A percentile compares a stretch with the other conserved stretches of the same genome.
phyloP scores from a whole-genome alignment of 768 basidiomycete species.

The Mycena pura region DNA sequence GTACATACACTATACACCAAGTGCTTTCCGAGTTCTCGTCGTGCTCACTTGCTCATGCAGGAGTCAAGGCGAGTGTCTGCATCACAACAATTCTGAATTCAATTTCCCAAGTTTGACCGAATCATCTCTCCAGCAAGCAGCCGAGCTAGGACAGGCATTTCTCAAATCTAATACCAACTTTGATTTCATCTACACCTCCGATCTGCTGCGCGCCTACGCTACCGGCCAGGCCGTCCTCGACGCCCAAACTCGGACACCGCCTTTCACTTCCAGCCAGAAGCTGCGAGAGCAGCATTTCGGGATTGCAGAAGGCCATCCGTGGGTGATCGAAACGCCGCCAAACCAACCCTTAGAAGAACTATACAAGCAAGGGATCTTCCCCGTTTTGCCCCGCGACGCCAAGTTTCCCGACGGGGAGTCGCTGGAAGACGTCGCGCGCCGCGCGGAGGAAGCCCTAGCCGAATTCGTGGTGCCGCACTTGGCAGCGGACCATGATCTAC shows the following conservation, averaged over 20 bases:
- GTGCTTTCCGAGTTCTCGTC: not conserved
- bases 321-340: conserved; percentile 42
- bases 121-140: conserved; percentile 55
- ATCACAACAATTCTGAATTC: not conserved
- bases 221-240: conserved; percentile 65
- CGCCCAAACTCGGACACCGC: conserved; percentile 60
- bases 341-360: conserved; percentile 49
- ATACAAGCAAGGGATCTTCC: conserved; percentile 58
- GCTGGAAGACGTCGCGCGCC: conserved; percentile 61
- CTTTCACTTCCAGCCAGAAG: conserved; percentile 57
- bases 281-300: conserved; percentile 79
- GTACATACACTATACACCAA: too few species aligned
- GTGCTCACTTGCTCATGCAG: conserved; percentile 9
- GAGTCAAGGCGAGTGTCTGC: conserved; percentile 23
- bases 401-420: conserved; percentile 76
- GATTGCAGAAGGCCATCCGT: conserved; percentile 69
- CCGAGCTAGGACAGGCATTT: conserved; percentile 63
- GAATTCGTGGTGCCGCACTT: conserved; percentile 68
- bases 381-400: conserved; percentile 54
- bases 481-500: conserved; percentile 45
- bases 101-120: not conserved
- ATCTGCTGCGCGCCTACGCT: conserved; percentile 66
- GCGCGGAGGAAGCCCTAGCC: conserved; percentile 58
- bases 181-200: conserved; percentile 68
- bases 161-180: conserved; percentile 47